Base-by-base conservation (phyloP, 1,284 basidiomycete genomes). In the Phellinidium pouzarii region DNA sequence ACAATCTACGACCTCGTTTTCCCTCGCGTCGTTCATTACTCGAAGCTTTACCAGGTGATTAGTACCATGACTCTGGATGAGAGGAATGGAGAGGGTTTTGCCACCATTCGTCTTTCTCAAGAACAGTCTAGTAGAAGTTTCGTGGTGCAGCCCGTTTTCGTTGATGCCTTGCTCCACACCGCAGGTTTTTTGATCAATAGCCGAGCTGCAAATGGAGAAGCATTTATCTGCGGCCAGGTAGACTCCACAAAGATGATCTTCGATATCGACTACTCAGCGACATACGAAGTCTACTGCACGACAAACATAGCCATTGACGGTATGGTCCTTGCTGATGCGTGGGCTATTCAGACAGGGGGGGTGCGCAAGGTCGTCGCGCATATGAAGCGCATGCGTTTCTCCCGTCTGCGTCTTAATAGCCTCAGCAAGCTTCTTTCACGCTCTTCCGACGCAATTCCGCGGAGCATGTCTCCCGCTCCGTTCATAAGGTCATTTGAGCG, bases 141-240 rank as follows among this genome's bases (percentile, higher is more conserved):
- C 57, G 66, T 71, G 3, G 66, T 71, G 3, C 73, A 80, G 53
- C 76, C 79, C 1, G 61, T 84, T n/a, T 84, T 85, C 64, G 68
- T 78, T 48, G 85, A 88, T 59, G 77, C 80, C 0, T 67, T 87
- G 22, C 68, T 87, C 27, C 85, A 88, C 55, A 71, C 77, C 27
- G 78, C 82, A 0, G 85, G 85, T 1, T 84, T 88, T 64, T 66
- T 87, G 40, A 73, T 78, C 25, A 88, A 87, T 64, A 64, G 79
- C 62, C 73, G 71, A 37, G 76, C 72, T 2, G 67, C 66, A 1
- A 57, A 67, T 20, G 68, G 76, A 31, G 76, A 84, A 45, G 79
- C 73, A 0, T 84, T 77, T 62, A 82, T 88, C 54, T 87, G 85
- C 68, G 72, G 65, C 36, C 70, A 75, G 34, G 71, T 84, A 26